Base-by-base conservation (phyloP, 2,329 filamentous ascomycete species). In the Mycosphaerella arachidis region DNA sequence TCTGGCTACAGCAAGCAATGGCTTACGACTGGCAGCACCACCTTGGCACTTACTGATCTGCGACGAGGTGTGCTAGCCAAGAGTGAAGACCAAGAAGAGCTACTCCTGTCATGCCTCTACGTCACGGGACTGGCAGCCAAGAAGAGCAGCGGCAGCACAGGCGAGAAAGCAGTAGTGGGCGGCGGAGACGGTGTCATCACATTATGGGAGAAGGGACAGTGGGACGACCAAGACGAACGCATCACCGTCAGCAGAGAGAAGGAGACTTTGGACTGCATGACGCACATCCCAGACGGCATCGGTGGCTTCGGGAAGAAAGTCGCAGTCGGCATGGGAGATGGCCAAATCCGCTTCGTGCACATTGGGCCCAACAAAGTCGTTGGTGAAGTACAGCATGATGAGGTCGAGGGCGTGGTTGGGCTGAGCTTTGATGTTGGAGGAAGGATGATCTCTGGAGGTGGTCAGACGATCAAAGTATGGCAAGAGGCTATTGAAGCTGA, bases 11-110 rank as follows among this genome's bases (percentile, higher is more conserved):
- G 90, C 69, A 96, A 96, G 76, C 93, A 97, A 77, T 99, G 92
- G 89, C 84, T 97, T 55, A 94, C 89, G 40, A 97, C 92, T 0
- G 94, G 94, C 35, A 92, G 92, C 48, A 93, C 91, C 1, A 97
- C 93, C 0, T 79, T 99, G 20, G 91, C 92, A 1, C 87, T 97
- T 40, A 96, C 92, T 0, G 94, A 99, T 73, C 79, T 97, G 48
- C 86, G 93, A 27, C 83, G 90, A 52, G 93, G 93, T 13, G 90
- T 97, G 6, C 78, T 97, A 48, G 88, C 92, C 3, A 88, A 88
- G 61, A 96, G 91, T 66, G 94, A 97, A 71, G 92, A 97, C 70
- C 94, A 97, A 72, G 94, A 95, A 69, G 92, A 97, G 66, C 91
- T 97, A 75, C 78, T 97, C 60, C 81, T 97, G n/a, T 90, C 88